Conservation (phyloP, 805 yeast species). For the Kuraishia piskuri region DNA sequence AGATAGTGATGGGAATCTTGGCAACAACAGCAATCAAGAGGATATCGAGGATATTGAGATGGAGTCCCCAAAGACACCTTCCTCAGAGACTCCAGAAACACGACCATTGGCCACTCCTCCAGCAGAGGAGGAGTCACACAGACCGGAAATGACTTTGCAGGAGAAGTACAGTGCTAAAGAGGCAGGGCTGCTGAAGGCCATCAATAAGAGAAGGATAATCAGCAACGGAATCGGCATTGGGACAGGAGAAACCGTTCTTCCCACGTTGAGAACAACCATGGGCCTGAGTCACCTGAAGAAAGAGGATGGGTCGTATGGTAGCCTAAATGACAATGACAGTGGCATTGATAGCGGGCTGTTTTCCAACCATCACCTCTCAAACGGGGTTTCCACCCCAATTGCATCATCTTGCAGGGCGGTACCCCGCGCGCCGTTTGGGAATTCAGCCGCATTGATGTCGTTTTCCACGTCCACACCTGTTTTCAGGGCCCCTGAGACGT, state of each 20-base stretch:
- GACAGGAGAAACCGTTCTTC: background rate
- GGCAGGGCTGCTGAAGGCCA: background rate
- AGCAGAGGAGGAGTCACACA: background rate
- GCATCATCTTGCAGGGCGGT: background rate
- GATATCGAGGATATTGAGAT: slow-evolving; percentile 2
- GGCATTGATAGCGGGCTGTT: background rate
- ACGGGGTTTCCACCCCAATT: background rate
- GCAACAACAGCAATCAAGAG: too few relatives aligned
- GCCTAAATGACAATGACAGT: background rate
- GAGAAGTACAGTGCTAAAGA: background rate
- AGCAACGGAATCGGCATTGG: background rate
- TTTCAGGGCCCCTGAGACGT: background rate
- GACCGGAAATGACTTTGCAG: background rate
- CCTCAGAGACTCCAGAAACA: background rate
- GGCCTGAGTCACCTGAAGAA: background rate
- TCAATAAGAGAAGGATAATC: background rate
- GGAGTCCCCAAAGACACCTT: background rate
- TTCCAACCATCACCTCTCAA: too few relatives aligned
- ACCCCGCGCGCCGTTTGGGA: background rate
- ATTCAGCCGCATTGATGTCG: background rate
- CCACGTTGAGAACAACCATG: background rate
- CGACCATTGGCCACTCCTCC: background rate
- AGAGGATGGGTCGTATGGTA: background rate
- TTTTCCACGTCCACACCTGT: background rate
- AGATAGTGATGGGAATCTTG: slow-evolving; percentile 12